Percentiles rank a stretch among this genome's conserved stretches.
phyloP scores from a whole-genome alignment of 2,329 filamentous ascomycete species.

The Fragosphaeria purpurea region DNA sequence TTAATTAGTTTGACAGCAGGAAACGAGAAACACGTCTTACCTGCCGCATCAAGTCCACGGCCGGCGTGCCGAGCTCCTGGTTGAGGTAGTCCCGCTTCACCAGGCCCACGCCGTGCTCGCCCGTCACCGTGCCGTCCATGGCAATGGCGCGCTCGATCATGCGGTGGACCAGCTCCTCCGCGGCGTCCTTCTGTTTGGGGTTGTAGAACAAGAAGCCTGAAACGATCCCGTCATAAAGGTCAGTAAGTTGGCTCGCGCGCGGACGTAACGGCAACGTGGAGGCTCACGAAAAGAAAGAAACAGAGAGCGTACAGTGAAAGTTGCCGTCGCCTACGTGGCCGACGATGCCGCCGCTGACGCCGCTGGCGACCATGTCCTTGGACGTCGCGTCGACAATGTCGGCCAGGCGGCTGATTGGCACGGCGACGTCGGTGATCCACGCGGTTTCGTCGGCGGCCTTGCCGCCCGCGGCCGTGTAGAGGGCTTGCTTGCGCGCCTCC shows the following conservation, averaged over 20 bases:
- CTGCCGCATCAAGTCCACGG: slow-evolving; percentile 74
- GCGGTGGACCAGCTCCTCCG: slow-evolving; percentile 50
- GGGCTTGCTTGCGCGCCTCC: slow-evolving; percentile 70
- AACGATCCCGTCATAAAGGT: background rate
- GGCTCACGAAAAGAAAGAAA: no score
- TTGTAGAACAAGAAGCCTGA: slow-evolving; percentile 31
- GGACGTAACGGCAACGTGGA: no score
- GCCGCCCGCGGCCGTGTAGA: slow-evolving; percentile 70
- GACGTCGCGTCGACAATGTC: slow-evolving; percentile 49
- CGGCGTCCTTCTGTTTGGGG: slow-evolving; percentile 42
- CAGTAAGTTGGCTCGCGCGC: no score
- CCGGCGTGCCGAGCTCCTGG: slow-evolving; percentile 62
- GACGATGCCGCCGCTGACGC: slow-evolving; percentile 52
- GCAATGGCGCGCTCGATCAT: slow-evolving; percentile 63
- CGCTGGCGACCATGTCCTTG: background rate
- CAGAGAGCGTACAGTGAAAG: slow-evolving; percentile 46
- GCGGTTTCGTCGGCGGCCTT: slow-evolving; percentile 50
- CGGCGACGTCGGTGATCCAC: slow-evolving; percentile 75
- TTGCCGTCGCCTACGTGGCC: slow-evolving; percentile 69
- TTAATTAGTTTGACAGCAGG: no score
- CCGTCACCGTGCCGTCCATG: slow-evolving; percentile 62
- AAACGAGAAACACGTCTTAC: slow-evolving; percentile 24
- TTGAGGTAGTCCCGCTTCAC: slow-evolving; percentile 69
- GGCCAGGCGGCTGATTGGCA: slow-evolving; percentile 60
- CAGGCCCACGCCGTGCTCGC: slow-evolving; percentile 61